phyloP scores from a whole-genome alignment of 768 basidiomycete genomes.

The Ramaria rubella region DNA sequence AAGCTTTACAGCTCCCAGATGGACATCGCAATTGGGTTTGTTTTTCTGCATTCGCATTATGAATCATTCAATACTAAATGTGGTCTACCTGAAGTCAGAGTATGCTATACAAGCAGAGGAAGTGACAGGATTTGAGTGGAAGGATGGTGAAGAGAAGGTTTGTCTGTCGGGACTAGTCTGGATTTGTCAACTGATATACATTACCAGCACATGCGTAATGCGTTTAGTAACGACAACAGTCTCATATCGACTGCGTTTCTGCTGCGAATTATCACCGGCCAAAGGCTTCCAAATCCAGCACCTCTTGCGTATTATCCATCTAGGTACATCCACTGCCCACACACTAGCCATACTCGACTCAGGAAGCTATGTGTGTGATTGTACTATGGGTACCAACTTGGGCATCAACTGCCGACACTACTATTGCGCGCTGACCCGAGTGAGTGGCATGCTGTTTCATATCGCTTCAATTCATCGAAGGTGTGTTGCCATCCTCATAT shows the following conservation, averaged over 20 bases:
- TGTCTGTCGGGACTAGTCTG: constrained; percentile 14
- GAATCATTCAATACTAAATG: background rate
- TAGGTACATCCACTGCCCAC: constrained; percentile 20
- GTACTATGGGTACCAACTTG: constrained; percentile 28
- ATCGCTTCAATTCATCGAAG: constrained; percentile 21
- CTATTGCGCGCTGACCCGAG: constrained; percentile 19
- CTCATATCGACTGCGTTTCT: constrained; percentile 26
- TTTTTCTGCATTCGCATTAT: background rate
- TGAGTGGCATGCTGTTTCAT: constrained; percentile 24
- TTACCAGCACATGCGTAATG: constrained; percentile 12
- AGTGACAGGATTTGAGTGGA: constrained; percentile 1
- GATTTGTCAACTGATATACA: background rate
- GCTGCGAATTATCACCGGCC: constrained; percentile 18
- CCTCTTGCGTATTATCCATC: constrained; percentile 20
- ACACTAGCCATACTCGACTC: constrained; percentile 22
- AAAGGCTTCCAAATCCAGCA: constrained; percentile 20
- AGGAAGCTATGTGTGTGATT: constrained; percentile 28
- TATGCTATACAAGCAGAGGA: too few relatives aligned
- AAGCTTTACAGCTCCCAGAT: constrained; percentile 20
- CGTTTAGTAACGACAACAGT: constrained; percentile 26
- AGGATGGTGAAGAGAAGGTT: constrained; percentile 7
- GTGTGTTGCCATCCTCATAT: constrained; percentile 14
- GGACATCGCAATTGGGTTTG: constrained; percentile 25
- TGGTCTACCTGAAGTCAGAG: background rate
- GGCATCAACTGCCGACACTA: constrained; percentile 30